Conservation (phyloP, 345 rosid species). For the Abelmoschus esculentus region DNA sequence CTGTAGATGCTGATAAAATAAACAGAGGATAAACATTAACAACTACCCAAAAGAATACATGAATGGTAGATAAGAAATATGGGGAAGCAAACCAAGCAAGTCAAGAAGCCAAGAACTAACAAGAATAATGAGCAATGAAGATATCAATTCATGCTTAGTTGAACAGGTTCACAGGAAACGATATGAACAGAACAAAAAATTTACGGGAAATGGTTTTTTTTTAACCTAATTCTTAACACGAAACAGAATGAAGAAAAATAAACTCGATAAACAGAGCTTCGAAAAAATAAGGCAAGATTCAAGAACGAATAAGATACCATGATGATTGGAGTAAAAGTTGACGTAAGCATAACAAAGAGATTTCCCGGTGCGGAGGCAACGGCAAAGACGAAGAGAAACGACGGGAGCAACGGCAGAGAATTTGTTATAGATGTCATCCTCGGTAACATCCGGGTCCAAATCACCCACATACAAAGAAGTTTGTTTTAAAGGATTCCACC, state of each 20-base stretch:
- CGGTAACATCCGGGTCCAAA: conserved; percentile 48
- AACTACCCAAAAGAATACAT: background rate
- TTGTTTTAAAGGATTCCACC: background rate
- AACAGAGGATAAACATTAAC: background rate
- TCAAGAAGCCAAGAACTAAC: background rate
- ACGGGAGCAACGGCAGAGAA: conserved; percentile 34
- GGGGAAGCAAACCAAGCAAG: background rate
- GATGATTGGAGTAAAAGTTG: conserved; percentile 40
- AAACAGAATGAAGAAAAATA: background rate
- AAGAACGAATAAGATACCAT: conserved; percentile 24
- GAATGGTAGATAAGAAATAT: too few relatives aligned
- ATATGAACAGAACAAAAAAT: too few relatives aligned
- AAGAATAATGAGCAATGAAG: background rate
- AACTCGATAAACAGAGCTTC: background rate
- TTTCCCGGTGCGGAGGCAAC: conserved; percentile 32
- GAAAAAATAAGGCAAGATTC: background rate
- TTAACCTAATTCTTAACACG: background rate
- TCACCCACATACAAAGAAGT: conserved; percentile 66
- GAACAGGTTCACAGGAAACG: too few relatives aligned
- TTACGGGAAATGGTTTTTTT: too few relatives aligned
- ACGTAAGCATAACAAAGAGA: conserved; percentile 62
- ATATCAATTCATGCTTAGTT: background rate
- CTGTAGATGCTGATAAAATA: conserved; percentile 41
- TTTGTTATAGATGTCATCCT: conserved; percentile 31
- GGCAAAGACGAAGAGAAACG: conserved; percentile 47